Base-by-base conservation (phyloP, 768 basidiomycete species). In the Calocybe indica region DNA sequence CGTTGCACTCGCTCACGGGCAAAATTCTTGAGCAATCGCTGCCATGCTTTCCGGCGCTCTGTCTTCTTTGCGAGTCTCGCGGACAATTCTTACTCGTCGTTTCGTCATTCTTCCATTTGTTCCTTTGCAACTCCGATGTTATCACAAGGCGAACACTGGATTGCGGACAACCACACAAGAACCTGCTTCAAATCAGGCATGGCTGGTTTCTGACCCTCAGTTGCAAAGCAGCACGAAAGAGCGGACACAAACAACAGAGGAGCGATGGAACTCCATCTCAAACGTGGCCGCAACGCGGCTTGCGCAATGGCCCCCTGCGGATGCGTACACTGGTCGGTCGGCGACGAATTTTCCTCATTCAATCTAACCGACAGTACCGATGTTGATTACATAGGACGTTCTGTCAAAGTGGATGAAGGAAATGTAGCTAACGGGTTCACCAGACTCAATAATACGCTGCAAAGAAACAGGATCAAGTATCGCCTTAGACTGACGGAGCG, bases 401-500 rank as follows among this genome's bases (percentile, higher is more conserved):
- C 74, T 47, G 69, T 88, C 10, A 36, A 32, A 11, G 78, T 86
- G 34, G 48, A 46, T 11, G 52, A 55, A 30, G 70, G 73, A 6
- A 70, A 72, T 46, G 63, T 87, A 12, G 68, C 62, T 2, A 56
- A 59, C 1, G 75, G 84, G 2, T 79, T 79, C 54, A 63, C 53
- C 46, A 68, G 60, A 29, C 71, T 90, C 14, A 73, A 79, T 43
- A 51, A 43, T 13, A 77, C 79, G 45, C 66, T 90, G 34, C 50
- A 54, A 40, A 67, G 67, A 31, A 90, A 90, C 57, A 73, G 63
- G 49, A 79, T 91, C 10, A 61, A 69, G 9, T 55, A 57, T 32
- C 79, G 82, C 52, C 63, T 82, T 38, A 68, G 69, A 44, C 54
- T 70, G 56, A 60, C 70, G 38, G 69, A 75, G 48, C 73, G 90